phyloP scores from a whole-genome alignment of 495 filamentous ascomycete species.

The Hypoxylon fuscum region DNA sequence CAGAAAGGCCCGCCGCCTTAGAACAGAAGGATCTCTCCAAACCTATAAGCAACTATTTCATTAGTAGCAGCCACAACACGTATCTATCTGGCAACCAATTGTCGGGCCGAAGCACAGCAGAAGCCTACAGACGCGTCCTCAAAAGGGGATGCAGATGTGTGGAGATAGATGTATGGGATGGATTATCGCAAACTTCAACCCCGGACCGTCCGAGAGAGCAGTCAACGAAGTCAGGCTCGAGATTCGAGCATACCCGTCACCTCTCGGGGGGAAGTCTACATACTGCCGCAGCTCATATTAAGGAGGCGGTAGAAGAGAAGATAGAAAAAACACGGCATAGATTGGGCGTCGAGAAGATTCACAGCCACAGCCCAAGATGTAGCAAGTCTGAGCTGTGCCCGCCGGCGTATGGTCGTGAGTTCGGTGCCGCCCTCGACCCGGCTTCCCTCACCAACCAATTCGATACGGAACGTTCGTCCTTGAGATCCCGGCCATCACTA shows the following conservation, averaged over 20 bases:
- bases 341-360: slow-evolving; percentile 40
- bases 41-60: slow-evolving; percentile 88
- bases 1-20: slow-evolving; percentile 34
- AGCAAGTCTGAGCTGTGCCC: slow-evolving; percentile 40
- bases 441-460: slow-evolving; percentile 10
- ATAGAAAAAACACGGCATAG: slow-evolving; percentile 42
- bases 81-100: slow-evolving; percentile 92
- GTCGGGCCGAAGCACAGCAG: slow-evolving; percentile 77
- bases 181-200: slow-evolving; percentile 54
- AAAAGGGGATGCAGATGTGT: slow-evolving; percentile 85
- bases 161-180: slow-evolving; percentile 97
- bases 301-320: slow-evolving; percentile 45
- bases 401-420: slow-evolving; percentile 22
- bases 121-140: slow-evolving; percentile 78
- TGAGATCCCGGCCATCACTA: slow-evolving; percentile 40
- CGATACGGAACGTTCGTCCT: slow-evolving; percentile 21
- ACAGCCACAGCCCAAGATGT: slow-evolving; percentile 49
- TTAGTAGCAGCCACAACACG: slow-evolving; percentile 93
- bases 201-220: slow-evolving; percentile 27
- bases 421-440: slow-evolving; percentile 14
- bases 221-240: slow-evolving; percentile 22
- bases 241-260: slow-evolving; percentile 44
- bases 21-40: slow-evolving; percentile 48
- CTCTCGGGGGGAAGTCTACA: slow-evolving; percentile 48
- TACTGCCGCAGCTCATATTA: slow-evolving; percentile 47